Evolutionary conservation across 2,329 filamentous ascomycete genomes (phyloP).

Genomic region (Stemphylium vesicarium): DNA sequence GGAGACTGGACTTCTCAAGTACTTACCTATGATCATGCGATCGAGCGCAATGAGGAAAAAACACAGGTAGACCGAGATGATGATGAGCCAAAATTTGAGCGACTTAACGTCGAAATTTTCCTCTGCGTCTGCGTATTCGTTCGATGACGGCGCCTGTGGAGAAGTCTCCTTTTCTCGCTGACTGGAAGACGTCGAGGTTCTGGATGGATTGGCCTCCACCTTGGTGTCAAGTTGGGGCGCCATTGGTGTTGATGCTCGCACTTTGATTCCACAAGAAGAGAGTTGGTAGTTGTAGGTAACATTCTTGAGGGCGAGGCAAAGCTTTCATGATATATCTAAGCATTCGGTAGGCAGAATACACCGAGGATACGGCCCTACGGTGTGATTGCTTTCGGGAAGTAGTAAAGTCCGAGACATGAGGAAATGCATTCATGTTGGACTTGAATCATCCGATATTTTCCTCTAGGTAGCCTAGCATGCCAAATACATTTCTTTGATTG

Average conservation of each 20-base stretch:
- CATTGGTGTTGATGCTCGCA: not conserved
- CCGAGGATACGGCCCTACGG: not conserved
- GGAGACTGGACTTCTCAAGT: no score
- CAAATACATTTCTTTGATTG: not conserved
- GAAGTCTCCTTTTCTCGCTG: not conserved
- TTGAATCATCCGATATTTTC: not conserved
- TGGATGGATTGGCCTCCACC: not conserved
- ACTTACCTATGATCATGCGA: slow-evolving; percentile 22
- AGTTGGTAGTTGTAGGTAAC: not conserved
- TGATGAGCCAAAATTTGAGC: slow-evolving; percentile 27
- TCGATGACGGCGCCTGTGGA: not conserved
- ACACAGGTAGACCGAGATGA: slow-evolving; percentile 33
- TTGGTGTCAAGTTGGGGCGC: not conserved
- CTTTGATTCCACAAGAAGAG: not conserved
- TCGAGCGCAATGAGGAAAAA: slow-evolving; percentile 36
- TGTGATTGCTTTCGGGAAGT: slow-evolving; percentile 4
- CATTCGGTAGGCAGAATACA: not conserved
- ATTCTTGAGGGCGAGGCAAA: no score
- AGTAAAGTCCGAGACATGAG: slow-evolving; percentile 2
- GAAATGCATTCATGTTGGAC: no score
- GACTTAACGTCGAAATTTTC: slow-evolving; percentile 35
- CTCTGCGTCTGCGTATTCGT: slow-evolving; percentile 24
- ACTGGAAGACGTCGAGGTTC: not conserved
- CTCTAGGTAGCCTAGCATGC: not conserved
- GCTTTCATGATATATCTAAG: not conserved